phyloP scores from a whole-genome alignment of 164 flowering plant genomes.

The Dillenia turbinata region DNA sequence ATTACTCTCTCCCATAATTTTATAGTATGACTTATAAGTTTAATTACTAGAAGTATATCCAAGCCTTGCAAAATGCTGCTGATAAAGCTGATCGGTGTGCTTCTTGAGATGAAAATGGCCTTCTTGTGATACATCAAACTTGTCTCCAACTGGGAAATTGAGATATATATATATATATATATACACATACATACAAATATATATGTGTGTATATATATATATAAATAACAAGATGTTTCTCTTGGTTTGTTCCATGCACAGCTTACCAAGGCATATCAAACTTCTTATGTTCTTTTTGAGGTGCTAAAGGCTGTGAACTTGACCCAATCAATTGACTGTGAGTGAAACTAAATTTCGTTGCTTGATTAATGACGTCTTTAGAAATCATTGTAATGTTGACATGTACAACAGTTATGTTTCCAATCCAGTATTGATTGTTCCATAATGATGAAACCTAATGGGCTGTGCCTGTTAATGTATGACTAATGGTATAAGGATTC shows the following conservation, averaged over 20 bases:
- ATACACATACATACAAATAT: no score
- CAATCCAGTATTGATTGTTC: not conserved
- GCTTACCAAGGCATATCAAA: constrained; percentile 97
- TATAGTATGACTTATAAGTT: no score
- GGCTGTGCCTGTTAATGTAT: not conserved
- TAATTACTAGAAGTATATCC: constrained; percentile 92
- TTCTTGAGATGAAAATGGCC: not conserved
- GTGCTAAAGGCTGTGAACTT: constrained; percentile 92
- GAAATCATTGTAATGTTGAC: not conserved
- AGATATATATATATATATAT: no score
- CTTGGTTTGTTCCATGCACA: constrained; percentile 62
- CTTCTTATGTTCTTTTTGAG: constrained; percentile 96
- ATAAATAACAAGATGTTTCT: not conserved
- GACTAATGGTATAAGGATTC: not conserved
- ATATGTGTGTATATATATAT: no score
- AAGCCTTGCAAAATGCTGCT: constrained; percentile 89
- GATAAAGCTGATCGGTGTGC: constrained; percentile 92
- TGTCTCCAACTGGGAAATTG: not conserved
- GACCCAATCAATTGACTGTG: constrained; percentile 79
- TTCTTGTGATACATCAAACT: not conserved
- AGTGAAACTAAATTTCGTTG: constrained; percentile 30
- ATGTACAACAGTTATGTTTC: not conserved
- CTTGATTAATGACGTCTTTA: not conserved
- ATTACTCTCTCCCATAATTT: no score
- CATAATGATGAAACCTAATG: not conserved